Base-by-base conservation (phyloP, 192 early-diverging fungal species). In the Backusella australiensis region DNA sequence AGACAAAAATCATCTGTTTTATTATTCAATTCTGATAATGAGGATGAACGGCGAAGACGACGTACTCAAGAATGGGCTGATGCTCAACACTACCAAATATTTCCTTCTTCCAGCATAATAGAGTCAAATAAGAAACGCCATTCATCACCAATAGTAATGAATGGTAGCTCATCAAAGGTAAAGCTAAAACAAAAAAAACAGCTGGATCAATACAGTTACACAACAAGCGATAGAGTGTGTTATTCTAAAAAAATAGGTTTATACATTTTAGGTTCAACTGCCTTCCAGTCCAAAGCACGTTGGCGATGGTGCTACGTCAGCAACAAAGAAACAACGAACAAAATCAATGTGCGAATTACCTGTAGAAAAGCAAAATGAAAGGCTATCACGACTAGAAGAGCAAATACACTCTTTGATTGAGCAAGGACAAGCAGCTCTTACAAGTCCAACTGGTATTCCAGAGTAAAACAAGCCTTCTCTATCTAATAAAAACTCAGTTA, bases 1-100 rank as follows among this genome's bases (percentile, higher is more conserved):
- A 63, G n/a, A 63, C 56, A 63, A 63, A 23, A 63, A 29, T n/a
- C 56, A 63, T 63, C 56, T 63, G 23, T 29, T 63, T 26, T 63
- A 26, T 29, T 63, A 63, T 63, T 29, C 21, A 23, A 63, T 63
- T 23, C 19, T n/a, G 46, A 63, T 29, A 26, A 63, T 29, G 65
- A 75, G 29, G 74, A 75, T 46, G 23, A 38, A 9, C 34, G 67
- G 19, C 41, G 65, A 35, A 66, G 38, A 67, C 42, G 70, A 49
- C 38, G 70, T 15, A 75, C 74, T 6, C 74, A 75, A 42, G 29
- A 67, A 46, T 75, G 74, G 74, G 74, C 74, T 8, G 74, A 75
- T 49, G 46, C n/a, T n/a, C 46, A 49, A 49, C 46, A 49, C 26
- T 29, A 71, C 11, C 67, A 68, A 4, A 23, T 71, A 44, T 49